phyloP scores from a whole-genome alignment of 345 rosid genomes.

The Geranium brycei region DNA sequence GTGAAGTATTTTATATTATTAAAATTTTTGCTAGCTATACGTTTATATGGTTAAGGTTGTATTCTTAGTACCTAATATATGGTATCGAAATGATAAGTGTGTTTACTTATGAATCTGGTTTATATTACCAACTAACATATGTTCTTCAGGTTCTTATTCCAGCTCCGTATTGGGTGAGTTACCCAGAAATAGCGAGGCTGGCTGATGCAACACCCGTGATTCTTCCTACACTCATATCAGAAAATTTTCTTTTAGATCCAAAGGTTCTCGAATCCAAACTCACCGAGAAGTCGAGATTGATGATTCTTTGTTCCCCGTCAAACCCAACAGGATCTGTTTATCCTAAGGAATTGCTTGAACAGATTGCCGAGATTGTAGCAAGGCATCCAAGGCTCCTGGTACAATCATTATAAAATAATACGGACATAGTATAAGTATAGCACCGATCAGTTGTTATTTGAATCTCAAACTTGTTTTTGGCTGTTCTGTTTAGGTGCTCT shows the following conservation, averaged over 20 bases:
- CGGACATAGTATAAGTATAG: not conserved
- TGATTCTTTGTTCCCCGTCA: constrained; percentile 89
- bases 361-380: constrained; percentile 69
- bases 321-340: constrained; percentile 99
- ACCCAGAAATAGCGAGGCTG: constrained; percentile 88
- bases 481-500: constrained; percentile 42
- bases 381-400: constrained; percentile 98
- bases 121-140: not conserved
- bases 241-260: constrained; percentile 80
- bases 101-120: constrained; percentile 2
- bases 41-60: not conserved
- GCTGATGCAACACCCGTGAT: constrained; percentile 93
- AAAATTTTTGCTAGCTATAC: no score
- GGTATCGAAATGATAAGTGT: not conserved
- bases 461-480: constrained; percentile 10
- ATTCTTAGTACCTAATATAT: not conserved
- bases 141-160: constrained; percentile 75
- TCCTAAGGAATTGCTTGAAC: constrained; percentile 78
- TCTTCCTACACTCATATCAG: constrained; percentile 70
- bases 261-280: constrained; percentile 56
- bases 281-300: constrained; percentile 73
- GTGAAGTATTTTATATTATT: constrained; percentile 19
- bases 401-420: constrained; percentile 8
- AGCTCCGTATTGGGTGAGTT: constrained; percentile 95
- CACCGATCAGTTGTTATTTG: constrained; percentile 1